These are phyloP conservation scores for Penicillium steckii DNA, from an alignment of 495 filamentous ascomycete genomes.

Conservation along the genomic window DNA sequence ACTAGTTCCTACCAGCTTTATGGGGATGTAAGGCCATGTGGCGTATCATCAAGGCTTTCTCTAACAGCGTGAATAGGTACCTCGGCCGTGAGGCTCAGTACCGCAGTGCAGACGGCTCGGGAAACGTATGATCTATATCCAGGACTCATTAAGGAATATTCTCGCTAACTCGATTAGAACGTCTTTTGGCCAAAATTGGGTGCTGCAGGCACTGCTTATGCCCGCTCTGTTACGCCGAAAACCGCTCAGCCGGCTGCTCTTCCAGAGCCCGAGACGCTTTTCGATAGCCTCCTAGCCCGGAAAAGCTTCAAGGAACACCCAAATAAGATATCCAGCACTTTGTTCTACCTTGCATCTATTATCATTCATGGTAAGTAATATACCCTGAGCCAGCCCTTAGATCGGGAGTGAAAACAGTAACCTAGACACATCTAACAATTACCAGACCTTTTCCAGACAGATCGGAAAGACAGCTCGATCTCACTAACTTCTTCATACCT, in stretches of 20 bases:
- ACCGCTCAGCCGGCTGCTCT: slow-evolving; percentile 60
- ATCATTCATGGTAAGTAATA: slow-evolving; percentile 70
- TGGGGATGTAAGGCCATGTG: too few relatives aligned
- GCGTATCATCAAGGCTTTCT: slow-evolving; percentile 19
- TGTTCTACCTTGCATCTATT: slow-evolving; percentile 87
- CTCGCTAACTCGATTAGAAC: slow-evolving; percentile 37
- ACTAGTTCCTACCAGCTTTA: background rate
- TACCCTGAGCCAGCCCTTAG: too few relatives aligned
- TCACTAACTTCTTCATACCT: slow-evolving; percentile 81
- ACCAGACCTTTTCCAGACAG: slow-evolving; percentile 61
- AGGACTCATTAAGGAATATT: background rate
- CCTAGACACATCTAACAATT: slow-evolving; percentile 15
- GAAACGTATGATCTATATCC: slow-evolving; percentile 50
- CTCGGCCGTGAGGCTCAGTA: slow-evolving; percentile 56
- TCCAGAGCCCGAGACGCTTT: slow-evolving; percentile 76
- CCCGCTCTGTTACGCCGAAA: slow-evolving; percentile 66
- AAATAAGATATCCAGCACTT: slow-evolving; percentile 79
- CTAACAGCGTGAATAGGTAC: slow-evolving; percentile 39
- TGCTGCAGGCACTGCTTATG: slow-evolving; percentile 63
- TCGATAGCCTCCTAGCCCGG: slow-evolving; percentile 70
- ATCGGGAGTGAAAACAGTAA: too few relatives aligned
- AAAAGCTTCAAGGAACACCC: slow-evolving; percentile 63
- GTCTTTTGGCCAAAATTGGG: slow-evolving; percentile 64
- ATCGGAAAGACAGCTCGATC: slow-evolving; percentile 52
- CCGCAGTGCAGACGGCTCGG: slow-evolving; percentile 67